Evolutionary conservation across 257 asterid genomes (phyloP), one percentile per base, ranked within the genome.

Genomic region (Ajuga chamaepitys): DNA sequence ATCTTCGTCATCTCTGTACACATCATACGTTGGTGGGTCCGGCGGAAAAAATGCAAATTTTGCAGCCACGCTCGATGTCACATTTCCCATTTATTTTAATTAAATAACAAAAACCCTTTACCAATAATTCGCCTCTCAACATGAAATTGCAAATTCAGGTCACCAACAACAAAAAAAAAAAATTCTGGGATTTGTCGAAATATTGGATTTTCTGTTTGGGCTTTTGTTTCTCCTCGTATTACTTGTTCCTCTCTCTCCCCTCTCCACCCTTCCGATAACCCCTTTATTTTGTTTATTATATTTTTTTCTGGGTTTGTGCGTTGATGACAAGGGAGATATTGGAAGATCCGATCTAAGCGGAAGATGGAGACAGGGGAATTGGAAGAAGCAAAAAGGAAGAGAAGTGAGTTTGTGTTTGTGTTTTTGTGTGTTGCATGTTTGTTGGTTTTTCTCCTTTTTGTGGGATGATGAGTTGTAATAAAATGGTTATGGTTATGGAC

Each of bases 11-110:
- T 86, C 96, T 46, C 70, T 78, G 77, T 62, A 84, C 71, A 94
- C 95, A 16, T 90, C 98, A 70, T 94, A 94, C 68, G 98, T 86
- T 45, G 99, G 95, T 68, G 99, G 99, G 79, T 90, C 89, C 44
- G 99, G 99, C 24, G 97, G 99, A 40, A 94, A 94, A 75, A 94
- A 94, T 9, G 99, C 99, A 58, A 94, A 94, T 73, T 88, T 94
- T 62, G 99, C 87, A 30, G 99, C 99, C 66, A 94, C 95, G 81
- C 69, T 79, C 20, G 99, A 91, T 62, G 99, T 94, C 77, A 90
- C 96, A 78, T 90, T 94, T 64, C 99, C 99, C 99, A 94, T 93
- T 75, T 68, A 40, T 67, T 63, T 53, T 21, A 3, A 14, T 14
- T 42, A 7, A 32, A 32, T 14, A 16, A 55, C 42, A 47, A 32